phyloP scores from a whole-genome alignment of 1,284 basidiomycete species.

The Wolfiporia cocos region DNA sequence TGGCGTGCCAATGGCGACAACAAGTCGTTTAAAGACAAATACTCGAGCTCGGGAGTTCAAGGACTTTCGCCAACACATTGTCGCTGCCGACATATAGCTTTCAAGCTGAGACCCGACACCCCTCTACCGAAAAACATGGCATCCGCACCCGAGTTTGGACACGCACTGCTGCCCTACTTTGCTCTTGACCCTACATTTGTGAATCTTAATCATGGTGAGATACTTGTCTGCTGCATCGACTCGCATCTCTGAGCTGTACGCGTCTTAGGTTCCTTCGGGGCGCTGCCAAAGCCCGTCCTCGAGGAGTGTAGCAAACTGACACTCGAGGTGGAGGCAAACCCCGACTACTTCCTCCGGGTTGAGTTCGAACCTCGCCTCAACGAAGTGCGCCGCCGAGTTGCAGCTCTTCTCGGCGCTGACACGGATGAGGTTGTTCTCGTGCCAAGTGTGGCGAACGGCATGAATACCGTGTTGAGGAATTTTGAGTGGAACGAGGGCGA shows the following conservation, averaged over 20 bases:
- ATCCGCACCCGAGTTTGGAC: conserved; percentile 37
- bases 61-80: too few relatives aligned
- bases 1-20: too few relatives aligned
- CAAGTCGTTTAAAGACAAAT: too few relatives aligned
- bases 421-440: conserved; percentile 63
- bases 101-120: too few relatives aligned
- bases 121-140: too few relatives aligned
- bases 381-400: conserved; percentile 29
- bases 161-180: conserved; percentile 47
- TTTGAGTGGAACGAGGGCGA: conserved; percentile 47
- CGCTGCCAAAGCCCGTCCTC: conserved; percentile 51
- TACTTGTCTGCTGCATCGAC: too few relatives aligned
- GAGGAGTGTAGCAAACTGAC: conserved; percentile 39
- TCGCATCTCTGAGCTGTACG: too few relatives aligned
- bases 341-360: conserved; percentile 55
- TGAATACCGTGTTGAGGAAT: conserved; percentile 64
- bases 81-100: too few relatives aligned
- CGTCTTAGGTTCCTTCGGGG: conserved; percentile 57
- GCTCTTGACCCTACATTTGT: conserved; percentile 47
- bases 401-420: conserved; percentile 53
- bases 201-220: conserved; percentile 53
- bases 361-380: conserved; percentile 18
- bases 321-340: conserved; percentile 44
- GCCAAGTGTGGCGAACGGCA: conserved; percentile 59
- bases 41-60: too few relatives aligned